These are phyloP conservation scores for Aspergillus sp. DNA, from an alignment of 2,329 filamentous ascomycete species.

Conservation along the genomic window DNA sequence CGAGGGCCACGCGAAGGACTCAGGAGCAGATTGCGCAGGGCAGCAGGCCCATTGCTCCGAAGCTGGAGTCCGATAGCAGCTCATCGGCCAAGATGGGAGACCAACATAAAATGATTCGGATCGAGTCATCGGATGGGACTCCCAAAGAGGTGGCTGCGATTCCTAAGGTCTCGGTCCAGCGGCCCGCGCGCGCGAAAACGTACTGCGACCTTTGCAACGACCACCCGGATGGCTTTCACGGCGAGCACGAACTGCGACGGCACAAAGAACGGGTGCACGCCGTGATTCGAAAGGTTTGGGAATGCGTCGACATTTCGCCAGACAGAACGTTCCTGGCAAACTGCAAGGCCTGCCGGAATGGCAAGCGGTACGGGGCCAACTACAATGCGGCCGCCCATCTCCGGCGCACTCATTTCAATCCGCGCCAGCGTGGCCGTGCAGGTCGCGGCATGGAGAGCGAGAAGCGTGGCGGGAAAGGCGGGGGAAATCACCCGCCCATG, in stretches of 20 bases:
- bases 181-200: conserved; percentile 62
- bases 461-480: conserved; percentile 52
- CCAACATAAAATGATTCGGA: conserved; percentile 42
- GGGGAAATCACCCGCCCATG: conserved; percentile 53
- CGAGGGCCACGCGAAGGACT: conserved; percentile 38
- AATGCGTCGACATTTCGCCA: conserved; percentile 51
- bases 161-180: conserved; percentile 48
- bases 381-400: conserved; percentile 93
- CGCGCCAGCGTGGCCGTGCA: conserved; percentile 45
- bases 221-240: conserved; percentile 69
- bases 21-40: conserved; percentile 41
- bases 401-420: conserved; percentile 77
- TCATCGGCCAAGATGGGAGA: conserved; percentile 22
- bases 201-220: conserved; percentile 62
- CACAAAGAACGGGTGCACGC: conserved; percentile 61
- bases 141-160: conserved; percentile 47
- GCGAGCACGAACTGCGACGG: conserved; percentile 70
- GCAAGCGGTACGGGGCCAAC: conserved; percentile 79
- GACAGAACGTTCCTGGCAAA: conserved; percentile 59
- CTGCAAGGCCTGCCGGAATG: conserved; percentile 71
- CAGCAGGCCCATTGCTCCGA: conserved; percentile 42
- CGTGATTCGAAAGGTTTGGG: conserved; percentile 49
- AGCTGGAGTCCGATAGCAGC: conserved; percentile 28
- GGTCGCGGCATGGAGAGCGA: conserved; percentile 51
- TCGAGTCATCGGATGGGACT: conserved; percentile 44